Evolutionary conservation across 306 rosid genomes (phyloP), one percentile per base, ranked within the genome.

Genomic region (Ziziphus jujuba): DNA sequence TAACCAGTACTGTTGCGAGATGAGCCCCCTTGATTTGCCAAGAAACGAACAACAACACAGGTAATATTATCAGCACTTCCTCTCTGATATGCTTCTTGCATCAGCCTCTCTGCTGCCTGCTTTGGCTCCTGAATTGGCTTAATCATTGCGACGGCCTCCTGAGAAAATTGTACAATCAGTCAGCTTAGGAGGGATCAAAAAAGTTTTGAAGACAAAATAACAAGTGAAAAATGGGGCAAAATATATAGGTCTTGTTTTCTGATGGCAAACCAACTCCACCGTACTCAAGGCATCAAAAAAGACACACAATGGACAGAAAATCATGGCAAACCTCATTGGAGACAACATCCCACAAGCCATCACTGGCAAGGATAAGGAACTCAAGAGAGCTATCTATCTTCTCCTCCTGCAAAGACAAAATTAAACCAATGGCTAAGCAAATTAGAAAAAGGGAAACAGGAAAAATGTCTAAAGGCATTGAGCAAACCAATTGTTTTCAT

Each of bases 261-360:
- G 6, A 50, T 13, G 9, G 54, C 6, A 49, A 15, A 15, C 1
- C 10, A 50, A 2, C 22, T 7, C 22, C 55, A 16, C 55, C 55
- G 3, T 9, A 17, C 55, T 3, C 8, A 50, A 50, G 20, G 22
- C 10, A 20, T 17, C 10, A 38, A 2, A n/a, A n/a, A 44, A 59
- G 9, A 67, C 22, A 21, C 8, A 61, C n/a, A 20, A 17, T 50
- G 17, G 35, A 61, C 57, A 23, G 44, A 7, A 59, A 60, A 34
- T 58, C 49, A 25, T 50, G 69, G 63, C 77, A 67, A 69, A 92
- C 98, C 98, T 92, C 96, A 59, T 92, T 92, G 61, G 98, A 40
- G 84, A 92, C 98, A 55, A 92, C 98, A 78, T 92, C 98, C 98
- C 98, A 92, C 71, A 92, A 74, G 59, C 98, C 98, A 60, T 92